Evolutionary conservation across 1,284 basidiomycete genomes (phyloP).

Genomic region (Xerocomus nothofagi): DNA sequence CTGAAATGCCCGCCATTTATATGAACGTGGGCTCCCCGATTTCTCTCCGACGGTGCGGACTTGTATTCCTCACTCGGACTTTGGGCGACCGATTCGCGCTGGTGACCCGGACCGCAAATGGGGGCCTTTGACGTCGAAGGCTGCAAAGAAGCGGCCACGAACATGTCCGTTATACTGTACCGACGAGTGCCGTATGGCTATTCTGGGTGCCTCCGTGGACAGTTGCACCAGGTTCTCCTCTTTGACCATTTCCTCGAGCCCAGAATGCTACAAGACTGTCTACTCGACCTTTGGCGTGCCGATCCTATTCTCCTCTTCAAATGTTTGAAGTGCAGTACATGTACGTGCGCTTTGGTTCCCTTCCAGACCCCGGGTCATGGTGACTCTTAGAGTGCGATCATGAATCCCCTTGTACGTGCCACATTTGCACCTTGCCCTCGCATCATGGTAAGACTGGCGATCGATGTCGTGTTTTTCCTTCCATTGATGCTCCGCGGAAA

Average conservation of each 20-base stretch:
- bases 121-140: too few species aligned
- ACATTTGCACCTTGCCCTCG: background rate
- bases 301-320: slow-evolving; percentile 53
- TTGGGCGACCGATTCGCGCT: too few species aligned
- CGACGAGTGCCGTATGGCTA: too few species aligned
- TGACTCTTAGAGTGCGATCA: slow-evolving; percentile 13
- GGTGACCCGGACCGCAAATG: too few species aligned
- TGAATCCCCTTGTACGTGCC: slow-evolving; percentile 20
- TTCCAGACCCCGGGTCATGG: slow-evolving; percentile 12
- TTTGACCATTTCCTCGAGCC: slow-evolving; percentile 38
- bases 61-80: too few species aligned
- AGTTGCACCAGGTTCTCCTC: too few species aligned
- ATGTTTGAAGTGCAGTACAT: slow-evolving; percentile 61
- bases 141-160: too few species aligned
- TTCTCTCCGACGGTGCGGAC: background rate
- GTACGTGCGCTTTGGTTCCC: slow-evolving; percentile 53
- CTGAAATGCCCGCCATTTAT: background rate
- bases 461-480: background rate
- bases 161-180: too few species aligned
- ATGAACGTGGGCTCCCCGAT: background rate
- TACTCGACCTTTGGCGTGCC: slow-evolving; percentile 54
- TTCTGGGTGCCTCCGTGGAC: too few species aligned
- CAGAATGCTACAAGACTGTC: slow-evolving; percentile 19
- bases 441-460: too few species aligned
- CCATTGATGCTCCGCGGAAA: slow-evolving; percentile 55